Base-by-base conservation (phyloP, 352 stramenopile genomes). In the Peronospora farinosa region DNA sequence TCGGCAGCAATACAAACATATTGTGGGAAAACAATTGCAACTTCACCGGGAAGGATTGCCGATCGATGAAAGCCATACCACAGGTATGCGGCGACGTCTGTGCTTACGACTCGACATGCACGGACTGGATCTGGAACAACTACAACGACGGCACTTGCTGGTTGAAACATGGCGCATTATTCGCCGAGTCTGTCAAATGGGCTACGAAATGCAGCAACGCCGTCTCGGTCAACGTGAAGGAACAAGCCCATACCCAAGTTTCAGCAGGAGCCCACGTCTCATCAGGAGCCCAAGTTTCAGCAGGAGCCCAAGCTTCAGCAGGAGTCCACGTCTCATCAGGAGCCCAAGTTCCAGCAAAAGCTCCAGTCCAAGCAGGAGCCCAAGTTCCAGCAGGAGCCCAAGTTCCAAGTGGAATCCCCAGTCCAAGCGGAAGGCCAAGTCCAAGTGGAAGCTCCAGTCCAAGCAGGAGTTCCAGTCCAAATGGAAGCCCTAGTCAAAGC, bases 11-110 rank as follows among this genome's bases (percentile, higher is more conserved):
- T 6, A 21, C 1, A 3, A 57, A 65, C 7, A 57, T 72, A 19
- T 70, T 74, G 61, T 72, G 65, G 67, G 65, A 66, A 37, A 60
- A 65, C 35, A 57, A 74, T 33, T 77, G 65, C 57, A 49, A 62
- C 40, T 72, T 63, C 44, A 43, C 31, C 30, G 67, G 57, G 10
- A 63, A 72, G n/a, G 55, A 74, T 42, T 58, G 63, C 43, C 55
- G 52, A 23, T 48, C 17, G 16, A 39, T 62, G 40, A 39, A n/a
- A 4, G 65, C 19, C 31, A 70, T 72, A 31, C 57, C 61, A 5
- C 44, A 51, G 4, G 40, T 63, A 7, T 77, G 67, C 30, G 67
- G 64, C 21, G 52, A 74, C 48, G 33, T 69, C 9, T 78, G 69
- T 39, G 59, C 43, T 0, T 37, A 47, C 36, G 62, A 74, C 48